Evolutionary conservation across 2,329 filamentous ascomycete species (phyloP), one percentile per base, ranked within the genome.

Genomic region (Epichloe bromicola): DNA sequence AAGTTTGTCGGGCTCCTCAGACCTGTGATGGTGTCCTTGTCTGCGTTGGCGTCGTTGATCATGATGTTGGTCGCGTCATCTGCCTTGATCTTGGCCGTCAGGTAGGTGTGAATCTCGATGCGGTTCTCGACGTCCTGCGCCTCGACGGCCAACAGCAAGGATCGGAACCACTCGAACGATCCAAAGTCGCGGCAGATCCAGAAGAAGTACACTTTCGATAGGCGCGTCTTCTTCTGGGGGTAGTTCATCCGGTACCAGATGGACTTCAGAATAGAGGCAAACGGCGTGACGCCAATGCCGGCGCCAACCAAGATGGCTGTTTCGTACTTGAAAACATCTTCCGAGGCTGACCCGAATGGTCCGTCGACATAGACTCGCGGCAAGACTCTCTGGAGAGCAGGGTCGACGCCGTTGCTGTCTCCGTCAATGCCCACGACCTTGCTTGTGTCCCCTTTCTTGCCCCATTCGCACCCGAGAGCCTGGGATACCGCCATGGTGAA

Each of bases 231-330:
- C 67, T 83, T 80, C 65, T 87, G 83, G 3, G 85, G 85, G 68
- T 88, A 90, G 74, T 89, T 91, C 83, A 91, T 89, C 47, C 87
- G 81, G 73, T 93, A 94, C 88, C 88, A 94, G 69, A 94, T 91
- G 49, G 85, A 89, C 74, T 94, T 94, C 62, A 91, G 76, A 59
- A 91, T 90, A 0, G 85, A 88, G 12, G 86, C 86, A 69, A 89
- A 91, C 0, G 86, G 86, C n/a, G 86, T 91, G 12, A 90, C 86
- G 57, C 86, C 86, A 56, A 91, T 91, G 66, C 86, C 86, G 1
- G 86, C 87, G 54, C 86, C 86, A 53, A 86, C 83, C n/a, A 91
- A 77, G 26, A 90, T 73, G 5, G 86, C 79, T 39, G 88, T 76
- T 68, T 91, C 86, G 65, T 88, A 90, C 68, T 90, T 93, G 75